Evolutionary conservation across 441 rosid genomes (phyloP).

Genomic region (Populus tomentosa): DNA sequence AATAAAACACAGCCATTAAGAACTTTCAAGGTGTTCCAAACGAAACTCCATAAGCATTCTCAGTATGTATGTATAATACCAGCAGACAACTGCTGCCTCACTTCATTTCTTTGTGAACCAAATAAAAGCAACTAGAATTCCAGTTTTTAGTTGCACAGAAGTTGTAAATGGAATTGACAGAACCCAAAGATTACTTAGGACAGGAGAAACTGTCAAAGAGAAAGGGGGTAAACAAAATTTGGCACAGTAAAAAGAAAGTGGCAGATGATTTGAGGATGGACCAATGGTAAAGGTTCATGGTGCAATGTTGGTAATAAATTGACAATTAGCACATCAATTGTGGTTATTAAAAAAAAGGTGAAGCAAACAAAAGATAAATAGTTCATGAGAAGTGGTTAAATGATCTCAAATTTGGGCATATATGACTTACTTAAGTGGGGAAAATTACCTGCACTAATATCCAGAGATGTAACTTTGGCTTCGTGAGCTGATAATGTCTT

Average conservation of each 20-base stretch:
- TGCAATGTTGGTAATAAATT: background rate
- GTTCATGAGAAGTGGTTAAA: background rate
- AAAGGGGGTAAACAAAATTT: background rate
- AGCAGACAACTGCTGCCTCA: background rate
- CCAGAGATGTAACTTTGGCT: slow-evolving; percentile 70
- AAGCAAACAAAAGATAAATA: background rate
- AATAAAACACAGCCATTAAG: background rate
- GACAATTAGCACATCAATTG: background rate
- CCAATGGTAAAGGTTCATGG: background rate
- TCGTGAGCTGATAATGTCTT: slow-evolving; percentile 76
- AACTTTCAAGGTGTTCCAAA: background rate
- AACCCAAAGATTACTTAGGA: background rate
- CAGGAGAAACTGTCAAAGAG: background rate
- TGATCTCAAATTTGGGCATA: background rate
- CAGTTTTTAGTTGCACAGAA: background rate
- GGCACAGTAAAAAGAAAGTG: background rate
- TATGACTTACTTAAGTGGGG: background rate
- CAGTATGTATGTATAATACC: background rate
- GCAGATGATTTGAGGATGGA: background rate
- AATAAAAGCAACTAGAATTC: background rate
- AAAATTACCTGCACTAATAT: slow-evolving; percentile 50
- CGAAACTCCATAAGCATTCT: background rate
- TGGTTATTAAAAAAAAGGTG: background rate
- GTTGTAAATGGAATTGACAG: background rate
- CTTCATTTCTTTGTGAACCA: background rate